A percentile compares a stretch with the other conserved stretches of the same genome.
phyloP scores from a whole-genome alignment of 768 basidiomycete genomes.

The Kwoniella botswanensis region DNA sequence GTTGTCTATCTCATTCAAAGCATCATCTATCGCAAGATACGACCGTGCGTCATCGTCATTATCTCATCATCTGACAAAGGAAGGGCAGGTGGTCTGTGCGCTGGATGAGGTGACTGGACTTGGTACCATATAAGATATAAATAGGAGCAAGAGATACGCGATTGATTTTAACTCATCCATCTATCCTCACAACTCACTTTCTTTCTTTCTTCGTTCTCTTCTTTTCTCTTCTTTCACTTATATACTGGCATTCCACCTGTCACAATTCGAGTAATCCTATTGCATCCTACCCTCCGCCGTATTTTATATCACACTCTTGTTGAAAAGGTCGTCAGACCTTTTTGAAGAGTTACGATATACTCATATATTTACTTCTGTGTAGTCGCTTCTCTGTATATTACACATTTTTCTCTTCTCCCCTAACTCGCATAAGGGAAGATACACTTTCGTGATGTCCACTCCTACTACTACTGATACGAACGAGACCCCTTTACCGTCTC shows the following conservation, averaged over 20 bases:
- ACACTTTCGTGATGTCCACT: constrained; percentile 5
- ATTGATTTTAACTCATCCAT: constrained; percentile 17
- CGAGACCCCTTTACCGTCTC: constrained; percentile 9
- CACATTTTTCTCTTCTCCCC: neutral
- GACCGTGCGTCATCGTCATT: constrained; percentile 7
- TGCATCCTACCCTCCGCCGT: neutral
- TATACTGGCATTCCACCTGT: constrained; percentile 1
- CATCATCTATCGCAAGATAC: no score
- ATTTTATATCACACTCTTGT: neutral
- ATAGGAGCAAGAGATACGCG: constrained; percentile 10
- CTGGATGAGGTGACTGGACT: constrained; percentile 1
- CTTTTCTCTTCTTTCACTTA: constrained; percentile 18
- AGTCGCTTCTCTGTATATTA: constrained; percentile 8
- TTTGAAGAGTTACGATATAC: neutral
- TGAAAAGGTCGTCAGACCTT: constrained; percentile 3
- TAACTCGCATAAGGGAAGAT: neutral
- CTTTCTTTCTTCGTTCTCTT: constrained; percentile 8
- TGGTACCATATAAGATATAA: neutral
- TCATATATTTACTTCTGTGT: neutral
- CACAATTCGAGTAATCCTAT: neutral
- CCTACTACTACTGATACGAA: neutral
- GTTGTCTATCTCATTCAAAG: neutral
- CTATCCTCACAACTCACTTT: constrained; percentile 2
- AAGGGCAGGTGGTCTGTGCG: constrained; percentile 15
- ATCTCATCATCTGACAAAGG: neutral